Percentiles rank a stretch among this genome's conserved stretches.
phyloP scores from a whole-genome alignment of 768 basidiomycete species.

The Rhizopogon sp. region DNA sequence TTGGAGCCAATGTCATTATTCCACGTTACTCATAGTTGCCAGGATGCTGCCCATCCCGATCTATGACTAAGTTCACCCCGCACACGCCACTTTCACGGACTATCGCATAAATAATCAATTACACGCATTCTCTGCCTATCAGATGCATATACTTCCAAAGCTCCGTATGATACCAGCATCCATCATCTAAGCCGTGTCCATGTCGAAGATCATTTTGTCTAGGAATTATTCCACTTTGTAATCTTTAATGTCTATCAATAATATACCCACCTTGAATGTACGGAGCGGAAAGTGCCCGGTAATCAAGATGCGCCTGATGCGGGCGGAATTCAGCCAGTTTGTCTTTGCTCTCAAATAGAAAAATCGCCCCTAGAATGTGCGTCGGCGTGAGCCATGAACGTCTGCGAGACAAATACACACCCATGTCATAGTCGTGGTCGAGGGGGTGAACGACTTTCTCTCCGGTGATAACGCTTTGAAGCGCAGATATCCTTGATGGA shows the following conservation, averaged over 20 bases:
- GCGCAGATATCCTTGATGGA: conserved; percentile 5
- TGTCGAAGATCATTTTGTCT: conserved; percentile 4
- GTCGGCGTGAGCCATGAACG: not conserved
- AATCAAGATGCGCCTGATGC: conserved; percentile 6
- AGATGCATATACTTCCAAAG: not conserved
- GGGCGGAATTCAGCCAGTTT: conserved; percentile 6
- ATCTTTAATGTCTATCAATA: not conserved
- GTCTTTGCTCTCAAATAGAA: conserved; percentile 6
- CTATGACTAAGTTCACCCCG: conserved; percentile 42
- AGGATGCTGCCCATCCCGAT: conserved; percentile 71
- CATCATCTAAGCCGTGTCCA: not conserved
- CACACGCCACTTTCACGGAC: not conserved
- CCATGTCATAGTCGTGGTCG: conserved; percentile 8
- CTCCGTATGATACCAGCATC: not conserved
- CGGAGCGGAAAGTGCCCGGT: not conserved
- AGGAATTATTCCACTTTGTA: not conserved
- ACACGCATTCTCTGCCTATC: not conserved
- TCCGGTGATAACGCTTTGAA: conserved; percentile 5
- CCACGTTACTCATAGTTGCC: conserved; percentile 6
- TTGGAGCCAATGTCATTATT: not conserved
- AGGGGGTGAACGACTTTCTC: conserved; percentile 6
- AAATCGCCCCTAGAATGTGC: conserved; percentile 8
- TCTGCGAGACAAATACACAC: not conserved
- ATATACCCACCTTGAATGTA: conserved; percentile 3
- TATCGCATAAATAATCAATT: not conserved